Conservation (phyloP, 2,329 filamentous ascomycete species). For the Chalaropsis thielavioides region DNA sequence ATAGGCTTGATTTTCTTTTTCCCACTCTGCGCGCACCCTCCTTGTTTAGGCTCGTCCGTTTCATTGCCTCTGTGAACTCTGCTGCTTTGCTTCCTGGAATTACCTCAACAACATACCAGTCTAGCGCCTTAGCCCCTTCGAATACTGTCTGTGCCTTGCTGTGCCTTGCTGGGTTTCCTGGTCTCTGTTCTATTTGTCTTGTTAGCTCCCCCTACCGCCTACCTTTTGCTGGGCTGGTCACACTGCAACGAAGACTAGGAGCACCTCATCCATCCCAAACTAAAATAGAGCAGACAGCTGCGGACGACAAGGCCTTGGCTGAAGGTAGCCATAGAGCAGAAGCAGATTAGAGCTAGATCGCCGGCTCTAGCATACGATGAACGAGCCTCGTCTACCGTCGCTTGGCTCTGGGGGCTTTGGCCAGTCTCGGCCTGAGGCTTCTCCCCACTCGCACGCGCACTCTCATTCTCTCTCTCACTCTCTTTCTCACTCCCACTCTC, state of each 20-base stretch:
- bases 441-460: constrained; percentile 1
- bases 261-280: not conserved
- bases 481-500: not conserved
- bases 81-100: not conserved
- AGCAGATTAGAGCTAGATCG: not conserved
- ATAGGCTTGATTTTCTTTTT: not conserved
- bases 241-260: not conserved
- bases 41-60: not conserved
- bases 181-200: not conserved
- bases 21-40: not conserved
- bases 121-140: not conserved
- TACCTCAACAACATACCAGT: not conserved
- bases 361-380: not conserved
- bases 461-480: not conserved
- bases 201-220: not conserved
- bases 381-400: constrained; percentile 8
- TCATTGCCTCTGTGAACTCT: not conserved
- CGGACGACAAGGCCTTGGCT: not conserved
- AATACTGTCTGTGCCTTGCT: not conserved
- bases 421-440: constrained; percentile 9
- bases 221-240: too few species aligned
- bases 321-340: not conserved
- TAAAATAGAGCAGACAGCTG: not conserved
- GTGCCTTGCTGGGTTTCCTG: not conserved
- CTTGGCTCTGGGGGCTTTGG: constrained; percentile 1